Base-by-base conservation (phyloP, 2,329 filamentous ascomycete species). In the Pseudocercospora macadamiae region DNA sequence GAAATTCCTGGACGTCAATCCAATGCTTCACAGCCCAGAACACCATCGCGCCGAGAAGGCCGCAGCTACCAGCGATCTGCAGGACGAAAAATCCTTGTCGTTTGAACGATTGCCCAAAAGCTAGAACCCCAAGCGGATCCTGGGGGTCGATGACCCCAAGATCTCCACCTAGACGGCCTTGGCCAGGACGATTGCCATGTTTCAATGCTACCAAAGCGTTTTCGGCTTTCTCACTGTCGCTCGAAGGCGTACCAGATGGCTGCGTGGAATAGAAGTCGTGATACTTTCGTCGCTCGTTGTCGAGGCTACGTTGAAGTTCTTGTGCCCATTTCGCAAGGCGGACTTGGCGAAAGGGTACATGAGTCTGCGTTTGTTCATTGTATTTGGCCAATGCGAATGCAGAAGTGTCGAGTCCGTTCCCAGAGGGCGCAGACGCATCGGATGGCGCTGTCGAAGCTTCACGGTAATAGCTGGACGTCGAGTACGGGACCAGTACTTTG, bases 321-420 rank as follows among this genome's bases (percentile, higher is more conserved):
- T 86, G 83, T 0, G 91, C 91, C 91, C 91, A 96, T 69, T 89
- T 89, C 1, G 88, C 89, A 16, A 96, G 80, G 5, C 88, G 82
- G n/a, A 93, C 81, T 64, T 88, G 85, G 10, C 86, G 85, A 39
- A 87, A 75, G 16, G 3, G 81, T 49, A 57, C 49, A n/a, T 55
- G 45, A 14, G 45, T 49, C 82, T 69, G 86, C 79, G 64, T 85
- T 56, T 85, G 65, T 25, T 66, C 63, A 54, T 69, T 73, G 59
- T 77, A 77, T 26, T 73, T 70, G 4, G 86, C 83, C 49, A 90
- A 77, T 4, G 86, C 80, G 65, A 85, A 85, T n/a, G 55, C 64
- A 1, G 64, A 63, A 32, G 63, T 57, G 7, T 57, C 51, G 4
- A 59, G 54, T 8, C 42, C 55, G n/a, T 54, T 45, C 5, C 51